These are phyloP conservation scores for Arthrobotrys pseudoclavata DNA, from an alignment of 2,329 filamentous ascomycete genomes.

Conservation along the genomic window DNA sequence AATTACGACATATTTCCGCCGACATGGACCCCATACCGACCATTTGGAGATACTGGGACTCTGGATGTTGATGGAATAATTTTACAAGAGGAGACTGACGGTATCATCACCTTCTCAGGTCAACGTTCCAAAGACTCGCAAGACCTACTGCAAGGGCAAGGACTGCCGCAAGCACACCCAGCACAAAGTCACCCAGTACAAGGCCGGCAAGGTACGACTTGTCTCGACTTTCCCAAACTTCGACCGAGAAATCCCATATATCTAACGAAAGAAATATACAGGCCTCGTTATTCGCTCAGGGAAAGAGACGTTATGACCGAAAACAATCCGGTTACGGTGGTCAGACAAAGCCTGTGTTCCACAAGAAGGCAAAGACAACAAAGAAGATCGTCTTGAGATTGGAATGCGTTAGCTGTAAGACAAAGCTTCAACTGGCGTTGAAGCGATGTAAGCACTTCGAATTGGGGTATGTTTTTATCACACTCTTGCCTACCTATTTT, in stretches of 20 bases:
- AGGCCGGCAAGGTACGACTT: constrained; percentile 83
- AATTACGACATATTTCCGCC: background rate
- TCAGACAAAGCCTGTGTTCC: constrained; percentile 99
- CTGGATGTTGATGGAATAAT: constrained; percentile 18
- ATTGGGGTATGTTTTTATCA: constrained; percentile 80
- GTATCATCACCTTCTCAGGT: constrained; percentile 72
- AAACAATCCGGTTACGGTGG: constrained; percentile 99
- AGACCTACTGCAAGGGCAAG: constrained; percentile 98
- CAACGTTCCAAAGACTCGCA: constrained; percentile 98
- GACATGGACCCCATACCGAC: constrained; percentile 7
- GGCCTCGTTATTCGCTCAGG: constrained; percentile 95
- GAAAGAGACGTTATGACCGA: constrained; percentile 99
- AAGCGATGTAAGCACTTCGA: constrained; percentile 99
- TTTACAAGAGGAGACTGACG: constrained; percentile 31
- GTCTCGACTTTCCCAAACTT: constrained; percentile 35
- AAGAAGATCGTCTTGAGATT: constrained; percentile 99
- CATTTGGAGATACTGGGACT: constrained; percentile 32
- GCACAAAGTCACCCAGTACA: constrained; percentile 97
- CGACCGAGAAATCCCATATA: constrained; percentile 61
- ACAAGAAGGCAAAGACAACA: constrained; percentile 99
- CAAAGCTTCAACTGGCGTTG: constrained; percentile 92
- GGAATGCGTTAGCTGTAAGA: constrained; percentile 98
- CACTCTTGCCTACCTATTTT: constrained; percentile 23
- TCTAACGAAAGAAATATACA: constrained; percentile 65
- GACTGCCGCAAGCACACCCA: constrained; percentile 92